A percentile compares a stretch with the other conserved stretches of the same genome.
These are phyloP conservation scores for Pyrenopolyporus hunteri DNA, from an alignment of 495 filamentous ascomycete species.

Conservation along the genomic window DNA sequence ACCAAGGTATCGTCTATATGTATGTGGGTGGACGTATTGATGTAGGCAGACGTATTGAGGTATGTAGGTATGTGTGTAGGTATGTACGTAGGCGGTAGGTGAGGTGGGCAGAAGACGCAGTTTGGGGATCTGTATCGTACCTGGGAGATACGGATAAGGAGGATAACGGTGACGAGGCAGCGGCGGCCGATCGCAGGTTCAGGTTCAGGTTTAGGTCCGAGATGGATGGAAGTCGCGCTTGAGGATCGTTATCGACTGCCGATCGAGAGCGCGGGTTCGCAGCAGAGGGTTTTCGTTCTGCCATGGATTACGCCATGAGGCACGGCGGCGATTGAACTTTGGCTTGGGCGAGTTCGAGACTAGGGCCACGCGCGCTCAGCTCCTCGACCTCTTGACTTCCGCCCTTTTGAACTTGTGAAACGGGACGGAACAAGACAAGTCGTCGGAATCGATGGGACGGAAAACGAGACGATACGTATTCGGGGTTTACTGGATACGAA, in stretches of 20 bases:
- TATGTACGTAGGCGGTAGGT: neutral
- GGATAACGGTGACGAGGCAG: slow-evolving; percentile 31
- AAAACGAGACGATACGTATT: slow-evolving; percentile 7
- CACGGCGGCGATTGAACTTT: slow-evolving; percentile 39
- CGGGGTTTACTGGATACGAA: slow-evolving; percentile 13
- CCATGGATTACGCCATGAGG: slow-evolving; percentile 64
- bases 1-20: slow-evolving; percentile 31
- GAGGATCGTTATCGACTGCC: slow-evolving; percentile 56
- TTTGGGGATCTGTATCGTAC: slow-evolving; percentile 29
- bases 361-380: slow-evolving; percentile 3
- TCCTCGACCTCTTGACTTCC: slow-evolving; percentile 1
- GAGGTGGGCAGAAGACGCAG: neutral
- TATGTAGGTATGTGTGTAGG: slow-evolving; percentile 3
- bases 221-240: slow-evolving; percentile 48
- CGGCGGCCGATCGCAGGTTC: slow-evolving; percentile 33
- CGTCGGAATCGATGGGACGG: slow-evolving; percentile 19
- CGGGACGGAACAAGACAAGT: slow-evolving; percentile 4
- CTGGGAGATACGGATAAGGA: slow-evolving; percentile 34
- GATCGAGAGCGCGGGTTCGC: slow-evolving; percentile 59
- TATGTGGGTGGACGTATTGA: slow-evolving; percentile 4
- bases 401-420: neutral
- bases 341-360: slow-evolving; percentile 20
- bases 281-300: slow-evolving; percentile 57
- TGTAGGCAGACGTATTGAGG: neutral
- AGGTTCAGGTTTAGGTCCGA: slow-evolving; percentile 27